phyloP scores from a whole-genome alignment of 768 basidiomycete genomes.

The Mycena indigotica region DNA sequence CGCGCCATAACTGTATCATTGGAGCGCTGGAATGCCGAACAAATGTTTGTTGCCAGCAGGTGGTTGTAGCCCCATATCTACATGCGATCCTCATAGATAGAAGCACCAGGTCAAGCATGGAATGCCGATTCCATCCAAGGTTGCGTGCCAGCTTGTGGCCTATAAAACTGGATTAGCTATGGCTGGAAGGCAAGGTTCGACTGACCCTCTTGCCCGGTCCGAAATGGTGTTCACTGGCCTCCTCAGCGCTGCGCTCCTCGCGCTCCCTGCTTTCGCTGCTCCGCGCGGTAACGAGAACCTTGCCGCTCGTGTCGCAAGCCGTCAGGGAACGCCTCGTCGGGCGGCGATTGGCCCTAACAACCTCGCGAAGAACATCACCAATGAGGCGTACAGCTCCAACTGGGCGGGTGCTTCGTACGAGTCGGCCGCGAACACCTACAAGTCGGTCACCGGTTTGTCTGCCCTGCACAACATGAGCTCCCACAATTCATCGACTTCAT shows the following conservation, averaged over 20 bases:
- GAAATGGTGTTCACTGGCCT: neutral
- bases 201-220: neutral
- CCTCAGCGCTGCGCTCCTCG: neutral
- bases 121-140: neutral
- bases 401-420: conserved; percentile 38
- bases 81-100: neutral
- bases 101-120: neutral
- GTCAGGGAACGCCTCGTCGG: neutral
- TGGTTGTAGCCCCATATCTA: neutral
- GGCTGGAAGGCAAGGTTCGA: neutral
- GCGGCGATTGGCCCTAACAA: neutral
- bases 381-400: conserved; percentile 34
- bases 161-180: neutral
- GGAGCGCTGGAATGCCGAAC: neutral
- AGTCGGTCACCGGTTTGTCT: conserved; percentile 27
- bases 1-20: neutral
- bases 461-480: neutral
- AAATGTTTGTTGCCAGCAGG: neutral
- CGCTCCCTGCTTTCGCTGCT: neutral
- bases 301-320: neutral
- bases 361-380: conserved; percentile 18
- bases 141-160: neutral
- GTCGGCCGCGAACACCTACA: conserved; percentile 30
- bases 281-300: neutral
- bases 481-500: neutral